Evolutionary conservation across 805 yeast species (phyloP).

Genomic region (Pichia nakasei): DNA sequence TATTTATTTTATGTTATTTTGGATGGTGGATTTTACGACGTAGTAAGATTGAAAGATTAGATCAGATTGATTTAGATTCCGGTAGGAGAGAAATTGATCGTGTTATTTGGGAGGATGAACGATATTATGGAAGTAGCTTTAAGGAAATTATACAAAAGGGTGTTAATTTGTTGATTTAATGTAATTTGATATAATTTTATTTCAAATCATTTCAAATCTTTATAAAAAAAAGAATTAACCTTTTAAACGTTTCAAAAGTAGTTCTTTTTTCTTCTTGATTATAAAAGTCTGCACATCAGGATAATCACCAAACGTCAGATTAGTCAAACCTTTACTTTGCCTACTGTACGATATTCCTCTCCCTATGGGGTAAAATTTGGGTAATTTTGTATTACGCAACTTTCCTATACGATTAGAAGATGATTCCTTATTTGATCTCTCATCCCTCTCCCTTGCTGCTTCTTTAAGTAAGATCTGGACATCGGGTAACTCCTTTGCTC

Average conservation of each 20-base stretch:
- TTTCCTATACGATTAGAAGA: not conserved
- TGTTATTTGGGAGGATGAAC: constrained; percentile 72
- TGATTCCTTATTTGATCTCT: not conserved
- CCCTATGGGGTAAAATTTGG: not conserved
- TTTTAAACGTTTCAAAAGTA: not conserved
- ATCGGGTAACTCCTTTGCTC: constrained; percentile 76
- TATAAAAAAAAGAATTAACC: too few relatives aligned
- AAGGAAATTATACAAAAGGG: constrained; percentile 23
- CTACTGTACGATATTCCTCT: too few relatives aligned
- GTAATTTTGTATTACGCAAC: not conserved
- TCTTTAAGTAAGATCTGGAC: constrained; percentile 42
- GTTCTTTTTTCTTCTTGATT: not conserved
- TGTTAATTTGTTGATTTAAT: constrained; percentile 15
- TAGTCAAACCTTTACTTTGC: too few relatives aligned
- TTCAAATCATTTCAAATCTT: too few relatives aligned
- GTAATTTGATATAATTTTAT: too few relatives aligned
- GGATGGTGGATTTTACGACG: constrained; percentile 49
- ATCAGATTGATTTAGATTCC: constrained; percentile 70
- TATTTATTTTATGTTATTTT: constrained; percentile 36
- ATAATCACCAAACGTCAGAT: too few relatives aligned
- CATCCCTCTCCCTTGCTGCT: constrained; percentile 15
- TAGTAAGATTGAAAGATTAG: constrained; percentile 58
- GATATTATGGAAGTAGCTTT: constrained; percentile 25
- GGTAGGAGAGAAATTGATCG: constrained; percentile 82
- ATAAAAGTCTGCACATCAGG: constrained; percentile 6